A percentile compares a stretch with the other conserved stretches of the same genome.
These are phyloP conservation scores for Paraphysoderma sedebokerense DNA, from an alignment of 371 early-diverging fungal genomes.

Conservation along the genomic window DNA sequence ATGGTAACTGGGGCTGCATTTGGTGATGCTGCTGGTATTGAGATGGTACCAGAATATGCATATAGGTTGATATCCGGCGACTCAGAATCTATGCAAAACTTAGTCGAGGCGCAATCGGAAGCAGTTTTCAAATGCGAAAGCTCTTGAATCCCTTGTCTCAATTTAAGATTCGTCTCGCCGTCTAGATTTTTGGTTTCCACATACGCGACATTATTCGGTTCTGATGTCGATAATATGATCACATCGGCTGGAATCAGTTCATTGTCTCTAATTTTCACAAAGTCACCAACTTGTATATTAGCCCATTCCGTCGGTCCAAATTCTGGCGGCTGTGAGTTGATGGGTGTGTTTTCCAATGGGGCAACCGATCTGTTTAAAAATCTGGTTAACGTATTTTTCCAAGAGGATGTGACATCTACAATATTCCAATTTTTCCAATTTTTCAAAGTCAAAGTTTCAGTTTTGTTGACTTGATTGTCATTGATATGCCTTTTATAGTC, in stretches of 20 bases:
- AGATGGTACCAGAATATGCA: too few species aligned
- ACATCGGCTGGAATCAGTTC: constrained; percentile 92
- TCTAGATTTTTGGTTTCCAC: constrained; percentile 93
- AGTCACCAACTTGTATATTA: constrained; percentile 77
- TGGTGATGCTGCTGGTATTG: too few species aligned
- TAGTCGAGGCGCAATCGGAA: constrained; percentile 32
- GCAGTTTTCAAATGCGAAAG: constrained; percentile 25
- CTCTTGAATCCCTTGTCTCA: constrained; percentile 32
- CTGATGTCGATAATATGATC: constrained; percentile 65
- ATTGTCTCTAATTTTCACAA: constrained; percentile 66
- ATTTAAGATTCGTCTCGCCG: constrained; percentile 80
- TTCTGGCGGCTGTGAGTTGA: too few species aligned
- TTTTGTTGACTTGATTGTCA: constrained; percentile 35
- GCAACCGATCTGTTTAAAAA: too few species aligned
- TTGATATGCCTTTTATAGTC: constrained; percentile 79
- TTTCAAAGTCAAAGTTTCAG: constrained; percentile 23
- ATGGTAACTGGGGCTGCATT: constrained; percentile 1
- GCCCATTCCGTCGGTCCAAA: too few species aligned
- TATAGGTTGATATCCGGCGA: too few species aligned
- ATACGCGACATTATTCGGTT: constrained; percentile 72
- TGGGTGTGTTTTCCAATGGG: too few species aligned
- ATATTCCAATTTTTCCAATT: constrained; percentile 35
- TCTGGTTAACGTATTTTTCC: too few species aligned
- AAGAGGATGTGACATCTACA: too few species aligned
- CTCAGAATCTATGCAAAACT: constrained; percentile 57